Base-by-base conservation (phyloP, 2,329 filamentous ascomycete species). In the Parastagonospora nodorum region DNA sequence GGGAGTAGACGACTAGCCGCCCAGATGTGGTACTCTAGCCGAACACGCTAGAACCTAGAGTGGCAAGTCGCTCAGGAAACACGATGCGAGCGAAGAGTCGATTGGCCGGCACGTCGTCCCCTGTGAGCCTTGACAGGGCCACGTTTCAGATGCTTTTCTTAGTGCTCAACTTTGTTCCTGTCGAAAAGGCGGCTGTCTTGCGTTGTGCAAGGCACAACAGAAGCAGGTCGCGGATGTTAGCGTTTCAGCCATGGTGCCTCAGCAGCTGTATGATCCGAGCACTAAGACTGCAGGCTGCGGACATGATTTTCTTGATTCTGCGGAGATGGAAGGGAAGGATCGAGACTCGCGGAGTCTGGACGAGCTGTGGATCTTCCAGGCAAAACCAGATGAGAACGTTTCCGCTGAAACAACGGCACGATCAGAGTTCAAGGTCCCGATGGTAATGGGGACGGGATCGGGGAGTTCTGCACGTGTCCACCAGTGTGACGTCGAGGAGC, bases 101-200 rank as follows among this genome's bases (percentile, higher is more conserved):
- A 59, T 66, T 63, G 63, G 61, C 31, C 32, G n/a, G 7, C 19
- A 24, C 16, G 11, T 30, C 14, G 45, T n/a, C 35, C 14, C 40
- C 33, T 53, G 44, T 42, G 42, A 29, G 43, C 48, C 33, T 45
- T 32, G 50, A 53, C 60, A 56, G 36, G 59, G 50, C 50, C 45
- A 33, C 38, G 63, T 66, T 66, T 66, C 63, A 64, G 45, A 45
- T 61, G 29, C 33, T 49, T 50, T 37, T 40, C 37, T 48, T 61
- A 57, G 57, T 49, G 51, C 42, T 28, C 44, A 50, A 53, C 33
- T 53, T 51, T 56, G 40, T 45, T 55, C 46, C 49, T 24, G 50
- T 35, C 50, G 39, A 47, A 49, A 46, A 41, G 49, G 45, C 48
- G 50, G 46, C 42, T 46, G 16, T 43, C 27, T 5, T 7, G 14